Evolutionary conservation across 106 monocot species (phyloP).

Genomic region (Dioscorea dumetorum): DNA sequence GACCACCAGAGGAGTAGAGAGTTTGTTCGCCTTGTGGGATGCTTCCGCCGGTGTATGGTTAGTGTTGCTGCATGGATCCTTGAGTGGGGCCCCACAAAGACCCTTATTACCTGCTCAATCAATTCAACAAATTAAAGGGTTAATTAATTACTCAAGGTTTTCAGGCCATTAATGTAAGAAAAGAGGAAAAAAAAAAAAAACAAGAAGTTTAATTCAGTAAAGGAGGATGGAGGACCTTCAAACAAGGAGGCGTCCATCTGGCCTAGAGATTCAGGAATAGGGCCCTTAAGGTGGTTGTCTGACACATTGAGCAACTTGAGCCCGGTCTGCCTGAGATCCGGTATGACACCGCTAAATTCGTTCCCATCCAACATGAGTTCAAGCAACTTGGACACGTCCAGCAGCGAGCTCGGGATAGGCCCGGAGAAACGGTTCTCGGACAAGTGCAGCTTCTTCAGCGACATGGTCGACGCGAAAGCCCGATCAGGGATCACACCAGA

Average conservation of each 20-base stretch:
- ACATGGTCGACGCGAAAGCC: conserved; percentile 43
- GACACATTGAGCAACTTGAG: conserved; percentile 41
- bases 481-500: conserved; percentile 50
- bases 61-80: not conserved
- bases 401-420: conserved; percentile 56
- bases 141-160: too few relatives aligned
- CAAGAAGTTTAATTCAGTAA: too few relatives aligned
- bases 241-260: conserved; percentile 24
- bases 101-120: conserved; percentile 20
- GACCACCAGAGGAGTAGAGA: not conserved
- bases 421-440: conserved; percentile 52
- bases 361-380: conserved; percentile 53
- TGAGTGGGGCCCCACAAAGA: conserved; percentile 30
- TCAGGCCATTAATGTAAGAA: too few relatives aligned
- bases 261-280: conserved; percentile 36
- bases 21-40: not conserved
- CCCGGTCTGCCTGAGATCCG: conserved; percentile 26
- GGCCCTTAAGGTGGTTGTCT: conserved; percentile 49
- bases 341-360: conserved; percentile 45
- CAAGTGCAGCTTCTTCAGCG: conserved; percentile 44
- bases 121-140: too few relatives aligned
- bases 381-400: conserved; percentile 22
- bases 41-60: too few relatives aligned
- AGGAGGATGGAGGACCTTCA: conserved; percentile 24
- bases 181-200: too few relatives aligned